Evolutionary conservation across 345 rosid species (phyloP).

Genomic region (Noccaea bulbosa): DNA sequence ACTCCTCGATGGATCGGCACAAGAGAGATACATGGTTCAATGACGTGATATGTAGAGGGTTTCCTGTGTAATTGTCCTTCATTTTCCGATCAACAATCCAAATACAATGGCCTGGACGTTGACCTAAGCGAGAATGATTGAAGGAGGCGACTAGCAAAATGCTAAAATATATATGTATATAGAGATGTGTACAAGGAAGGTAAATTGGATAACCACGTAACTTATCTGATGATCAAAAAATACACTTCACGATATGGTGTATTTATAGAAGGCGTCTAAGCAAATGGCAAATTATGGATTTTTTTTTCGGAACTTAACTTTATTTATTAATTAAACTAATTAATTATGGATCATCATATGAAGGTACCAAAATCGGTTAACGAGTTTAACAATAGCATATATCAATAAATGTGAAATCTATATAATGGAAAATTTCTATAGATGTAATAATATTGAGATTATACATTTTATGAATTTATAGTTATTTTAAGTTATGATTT

Average conservation of each 20-base stretch:
- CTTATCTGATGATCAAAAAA: conserved; percentile 25
- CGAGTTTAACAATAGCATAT: too few relatives aligned
- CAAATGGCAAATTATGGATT: background rate
- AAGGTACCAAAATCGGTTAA: conserved; percentile 5
- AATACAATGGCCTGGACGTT: conserved; percentile 20
- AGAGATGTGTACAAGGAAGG: conserved; percentile 13
- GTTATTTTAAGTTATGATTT: too few relatives aligned
- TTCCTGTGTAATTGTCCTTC: conserved; percentile 43
- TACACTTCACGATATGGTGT: background rate
- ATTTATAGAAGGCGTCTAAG: conserved; percentile 23
- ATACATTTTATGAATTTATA: too few relatives aligned
- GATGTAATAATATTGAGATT: too few relatives aligned
- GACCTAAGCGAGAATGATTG: background rate
- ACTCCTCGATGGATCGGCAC: conserved; percentile 65
- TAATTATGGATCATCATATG: background rate
- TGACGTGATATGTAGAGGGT: conserved; percentile 67
- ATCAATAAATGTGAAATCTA: too few relatives aligned
- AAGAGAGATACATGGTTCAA: conserved; percentile 73
- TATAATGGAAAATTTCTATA: too few relatives aligned
- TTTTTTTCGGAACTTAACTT: background rate
- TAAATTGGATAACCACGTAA: conserved; percentile 11
- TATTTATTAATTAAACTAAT: background rate
- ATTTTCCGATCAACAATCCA: conserved; percentile 7
- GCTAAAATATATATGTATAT: background rate
- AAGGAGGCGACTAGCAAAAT: background rate